Percentiles rank a stretch among this genome's conserved stretches.
Evolutionary conservation across 208 protist genomes (phyloP).

Genomic region (Crithidia fasciculata): DNA sequence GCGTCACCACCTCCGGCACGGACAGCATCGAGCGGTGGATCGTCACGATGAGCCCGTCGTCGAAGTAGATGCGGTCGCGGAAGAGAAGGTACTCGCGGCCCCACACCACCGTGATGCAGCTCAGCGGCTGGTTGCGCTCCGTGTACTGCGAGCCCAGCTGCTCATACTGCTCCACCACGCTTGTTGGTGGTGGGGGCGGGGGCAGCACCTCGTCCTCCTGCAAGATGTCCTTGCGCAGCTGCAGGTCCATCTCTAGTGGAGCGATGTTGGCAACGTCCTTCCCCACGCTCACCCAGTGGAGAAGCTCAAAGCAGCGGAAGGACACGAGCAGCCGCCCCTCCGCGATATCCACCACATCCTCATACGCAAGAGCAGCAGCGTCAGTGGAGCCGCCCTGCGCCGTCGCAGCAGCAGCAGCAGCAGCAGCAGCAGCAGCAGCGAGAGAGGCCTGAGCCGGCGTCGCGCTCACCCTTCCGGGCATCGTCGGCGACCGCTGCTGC

Average conservation of each 20-base stretch:
- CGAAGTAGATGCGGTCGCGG: slow-evolving; percentile 76
- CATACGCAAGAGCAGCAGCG: slow-evolving; percentile 30
- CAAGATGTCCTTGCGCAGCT: slow-evolving; percentile 82
- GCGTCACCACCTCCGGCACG: slow-evolving; percentile 63
- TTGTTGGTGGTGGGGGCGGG: slow-evolving; percentile 52
- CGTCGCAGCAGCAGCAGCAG: background rate
- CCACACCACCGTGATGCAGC: slow-evolving; percentile 70
- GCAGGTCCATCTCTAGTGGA: slow-evolving; percentile 54
- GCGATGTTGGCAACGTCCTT: slow-evolving; percentile 48
- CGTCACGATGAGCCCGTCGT: slow-evolving; percentile 79
- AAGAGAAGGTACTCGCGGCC: slow-evolving; percentile 75
- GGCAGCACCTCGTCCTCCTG: slow-evolving; percentile 79
- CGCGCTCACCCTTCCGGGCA: background rate
- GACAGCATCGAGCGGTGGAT: slow-evolving; percentile 80
- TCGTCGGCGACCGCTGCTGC: background rate
- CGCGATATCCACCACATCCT: slow-evolving; percentile 54
- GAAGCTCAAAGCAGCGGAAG: slow-evolving; percentile 63
- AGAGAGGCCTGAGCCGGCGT: background rate
- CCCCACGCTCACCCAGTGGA: slow-evolving; percentile 55
- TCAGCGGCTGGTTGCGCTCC: slow-evolving; percentile 83
- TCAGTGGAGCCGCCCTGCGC: background rate
- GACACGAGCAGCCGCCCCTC: slow-evolving; percentile 65
- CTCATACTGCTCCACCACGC: slow-evolving; percentile 52
- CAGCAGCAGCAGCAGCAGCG: background rate
- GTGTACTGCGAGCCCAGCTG: slow-evolving; percentile 74